Conservation (phyloP, 345 rosid genomes). For the Eucalyptus tenuipes region DNA sequence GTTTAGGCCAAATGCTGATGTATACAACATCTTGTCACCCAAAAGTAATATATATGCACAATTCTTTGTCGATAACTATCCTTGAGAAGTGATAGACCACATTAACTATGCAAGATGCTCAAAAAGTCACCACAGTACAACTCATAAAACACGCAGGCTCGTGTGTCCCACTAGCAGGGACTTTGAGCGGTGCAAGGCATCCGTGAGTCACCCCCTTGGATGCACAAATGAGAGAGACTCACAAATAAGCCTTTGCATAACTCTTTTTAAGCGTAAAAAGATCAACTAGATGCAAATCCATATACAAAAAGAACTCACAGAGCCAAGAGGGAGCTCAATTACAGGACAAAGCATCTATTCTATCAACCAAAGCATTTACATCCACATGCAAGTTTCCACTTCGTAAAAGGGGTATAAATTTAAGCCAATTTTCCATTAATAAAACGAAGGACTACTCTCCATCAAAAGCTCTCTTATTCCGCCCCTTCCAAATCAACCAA, state of each 20-base stretch:
- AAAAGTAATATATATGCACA: background rate
- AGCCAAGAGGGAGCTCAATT: background rate
- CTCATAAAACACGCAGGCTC: background rate
- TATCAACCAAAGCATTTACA: background rate
- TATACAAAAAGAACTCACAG: background rate
- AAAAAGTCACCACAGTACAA: background rate
- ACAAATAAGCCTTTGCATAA: background rate
- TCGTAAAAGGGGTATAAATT: background rate
- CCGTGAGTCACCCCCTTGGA: background rate
- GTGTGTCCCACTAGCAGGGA: background rate
- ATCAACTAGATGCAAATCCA: background rate
- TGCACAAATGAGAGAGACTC: background rate
- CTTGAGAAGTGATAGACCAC: background rate
- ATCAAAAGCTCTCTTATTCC: background rate
- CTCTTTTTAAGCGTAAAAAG: background rate
- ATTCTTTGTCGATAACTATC: background rate
- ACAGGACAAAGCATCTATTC: background rate
- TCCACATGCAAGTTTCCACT: background rate
- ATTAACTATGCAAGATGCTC: background rate
- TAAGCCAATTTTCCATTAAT: background rate
- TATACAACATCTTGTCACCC: background rate
- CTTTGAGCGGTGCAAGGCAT: background rate
- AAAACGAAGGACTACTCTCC: background rate
- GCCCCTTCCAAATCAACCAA: background rate
- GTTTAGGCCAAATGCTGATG: background rate